Conservation (phyloP, 2,329 filamentous ascomycete species). For the Talaromyces sp. region DNA sequence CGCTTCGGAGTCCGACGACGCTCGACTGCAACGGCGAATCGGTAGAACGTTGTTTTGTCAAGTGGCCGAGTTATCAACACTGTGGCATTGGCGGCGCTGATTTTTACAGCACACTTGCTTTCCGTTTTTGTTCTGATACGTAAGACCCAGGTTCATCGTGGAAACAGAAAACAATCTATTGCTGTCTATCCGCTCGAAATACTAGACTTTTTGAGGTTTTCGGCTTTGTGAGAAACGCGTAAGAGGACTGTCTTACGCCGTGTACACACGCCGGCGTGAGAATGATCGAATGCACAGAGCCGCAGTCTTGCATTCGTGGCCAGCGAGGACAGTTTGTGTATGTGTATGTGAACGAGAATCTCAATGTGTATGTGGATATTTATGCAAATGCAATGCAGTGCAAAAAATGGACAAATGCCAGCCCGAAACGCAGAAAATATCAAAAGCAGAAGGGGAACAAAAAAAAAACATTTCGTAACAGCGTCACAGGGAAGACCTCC, state of each 20-base stretch:
- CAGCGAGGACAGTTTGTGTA: background rate
- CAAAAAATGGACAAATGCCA: background rate
- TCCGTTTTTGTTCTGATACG: background rate
- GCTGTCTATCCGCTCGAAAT: background rate
- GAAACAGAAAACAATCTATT: background rate
- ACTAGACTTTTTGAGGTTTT: background rate
- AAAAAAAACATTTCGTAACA: conserved; percentile 5
- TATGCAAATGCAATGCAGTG: background rate
- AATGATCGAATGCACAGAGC: background rate
- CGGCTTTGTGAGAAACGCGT: background rate
- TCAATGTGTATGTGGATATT: background rate
- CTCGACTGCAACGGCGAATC: background rate
- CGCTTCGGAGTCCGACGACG: background rate
- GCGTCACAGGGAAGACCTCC: background rate
- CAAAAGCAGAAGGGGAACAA: background rate
- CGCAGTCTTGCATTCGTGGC: background rate
- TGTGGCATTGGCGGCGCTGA: background rate
- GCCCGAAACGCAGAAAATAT: background rate
- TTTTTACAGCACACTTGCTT: background rate
- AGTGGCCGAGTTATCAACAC: background rate
- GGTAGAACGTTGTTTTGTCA: background rate
- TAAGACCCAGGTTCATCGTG: background rate
- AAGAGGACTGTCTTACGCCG: background rate
- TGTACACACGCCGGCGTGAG: background rate
- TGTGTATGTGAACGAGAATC: background rate